phyloP scores from a whole-genome alignment of 2,329 filamentous ascomycete species.

The Arthrobotrys pseudoclavata region DNA sequence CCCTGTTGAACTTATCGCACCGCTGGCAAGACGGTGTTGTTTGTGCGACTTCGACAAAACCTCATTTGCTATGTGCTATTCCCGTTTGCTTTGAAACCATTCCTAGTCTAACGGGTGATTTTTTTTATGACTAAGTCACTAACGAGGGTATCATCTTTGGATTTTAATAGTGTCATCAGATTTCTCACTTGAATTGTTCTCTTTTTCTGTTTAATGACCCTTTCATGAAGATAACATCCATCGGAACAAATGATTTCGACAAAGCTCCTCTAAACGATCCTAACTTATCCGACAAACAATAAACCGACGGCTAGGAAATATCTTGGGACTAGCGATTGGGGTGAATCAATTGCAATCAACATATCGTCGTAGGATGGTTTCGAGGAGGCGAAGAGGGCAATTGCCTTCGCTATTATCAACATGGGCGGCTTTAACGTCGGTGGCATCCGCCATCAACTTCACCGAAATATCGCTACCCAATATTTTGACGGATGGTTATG shows the following conservation, averaged over 20 bases:
- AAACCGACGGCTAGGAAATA: constrained; percentile 9
- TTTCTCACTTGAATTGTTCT: background rate
- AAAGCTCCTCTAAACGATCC: constrained; percentile 29
- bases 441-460: constrained; percentile 53
- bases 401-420: constrained; percentile 52
- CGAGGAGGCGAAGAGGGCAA: constrained; percentile 53
- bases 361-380: constrained; percentile 49
- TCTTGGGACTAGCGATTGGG: constrained; percentile 17
- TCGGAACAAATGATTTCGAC: constrained; percentile 52
- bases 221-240: constrained; percentile 44
- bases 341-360: constrained; percentile 37
- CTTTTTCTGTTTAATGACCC: constrained; percentile 45
- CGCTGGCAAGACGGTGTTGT: constrained; percentile 41
- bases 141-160: constrained; percentile 43
- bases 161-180: constrained; percentile 28
- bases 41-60: constrained; percentile 32
- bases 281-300: constrained; percentile 22
- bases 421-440: constrained; percentile 47
- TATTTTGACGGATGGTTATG: constrained; percentile 45
- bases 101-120: constrained; percentile 29
- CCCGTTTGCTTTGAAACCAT: constrained; percentile 7
- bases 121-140: constrained; percentile 31
- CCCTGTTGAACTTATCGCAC: background rate
- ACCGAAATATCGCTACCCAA: constrained; percentile 47
- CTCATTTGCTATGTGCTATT: constrained; percentile 19